Evolutionary conservation across 768 basidiomycete genomes (phyloP), one percentile per base, ranked within the genome.

Genomic region (Boletus rubroflammeus): DNA sequence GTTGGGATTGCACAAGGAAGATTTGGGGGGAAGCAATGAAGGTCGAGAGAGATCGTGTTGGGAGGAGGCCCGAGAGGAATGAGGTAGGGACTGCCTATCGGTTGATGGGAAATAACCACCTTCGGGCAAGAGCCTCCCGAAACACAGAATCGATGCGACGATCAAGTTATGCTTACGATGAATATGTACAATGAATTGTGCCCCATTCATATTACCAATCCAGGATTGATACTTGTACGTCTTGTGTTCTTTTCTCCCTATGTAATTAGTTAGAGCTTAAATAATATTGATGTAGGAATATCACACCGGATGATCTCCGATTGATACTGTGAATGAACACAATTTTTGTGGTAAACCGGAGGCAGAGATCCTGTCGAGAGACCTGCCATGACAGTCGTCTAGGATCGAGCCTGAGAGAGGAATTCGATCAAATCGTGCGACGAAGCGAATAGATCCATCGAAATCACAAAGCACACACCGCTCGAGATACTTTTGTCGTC

Each of bases 21-120:
- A 35, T 47, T 58, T 25, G 52, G 34, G 84, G 88, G 68, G 76
- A 26, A 66, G 62, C 8, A 35, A 76, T 75, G 54, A 71, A 69
- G 45, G 74, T 73, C 32, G 23, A 39, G 34, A n/a, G 48, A 55
- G 13, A 13, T 35, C 19, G n/a, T 32, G 13, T 13, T 9, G 40
- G 15, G 32, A 8, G n/a, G 8, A 11, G 6, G 6, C 41, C 6
- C 7, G 36, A 23, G 11, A 41, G 1, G n/a, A 19, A 25, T 15
- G 1, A 32, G 19, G 28, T 40, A 4, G 17, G 35, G 35, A 6
- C 34, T n/a, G n/a, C n/a, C n/a, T n/a, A n/a, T n/a, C n/a, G n/a
- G 10, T 32, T 8, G 9, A 32, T 10, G 31, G 10, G 9, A 32
- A 32, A n/a, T n/a, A n/a, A 32, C 2, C 23, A 25, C 25, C 34